phyloP scores from a whole-genome alignment of 768 basidiomycete genomes.

The Chalciporus sphaerocephalus region DNA sequence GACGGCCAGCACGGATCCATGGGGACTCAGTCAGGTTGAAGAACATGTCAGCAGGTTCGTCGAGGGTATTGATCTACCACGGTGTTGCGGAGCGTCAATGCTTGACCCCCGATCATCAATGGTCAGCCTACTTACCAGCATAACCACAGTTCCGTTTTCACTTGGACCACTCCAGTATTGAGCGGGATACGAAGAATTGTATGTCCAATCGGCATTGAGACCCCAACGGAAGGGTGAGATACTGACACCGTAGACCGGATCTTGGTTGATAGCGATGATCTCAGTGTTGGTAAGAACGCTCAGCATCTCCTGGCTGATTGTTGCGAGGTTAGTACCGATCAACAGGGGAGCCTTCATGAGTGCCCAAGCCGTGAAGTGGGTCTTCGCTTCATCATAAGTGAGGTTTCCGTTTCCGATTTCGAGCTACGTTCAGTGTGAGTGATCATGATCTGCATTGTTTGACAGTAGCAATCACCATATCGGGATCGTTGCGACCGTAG shows the following conservation, averaged over 20 bases:
- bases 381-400: constrained; percentile 58
- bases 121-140: constrained; percentile 46
- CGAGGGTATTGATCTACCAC: constrained; percentile 51
- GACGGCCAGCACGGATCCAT: constrained; percentile 61
- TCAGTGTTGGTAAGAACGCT: constrained; percentile 57
- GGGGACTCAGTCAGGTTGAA: constrained; percentile 67
- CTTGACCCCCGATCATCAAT: neutral
- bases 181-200: constrained; percentile 46
- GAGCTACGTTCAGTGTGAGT: constrained; percentile 34
- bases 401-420: constrained; percentile 62
- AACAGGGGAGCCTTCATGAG: constrained; percentile 63
- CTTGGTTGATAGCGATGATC: constrained; percentile 65
- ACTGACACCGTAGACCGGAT: constrained; percentile 54
- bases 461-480: constrained; percentile 41
- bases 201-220: constrained; percentile 44
- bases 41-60: constrained; percentile 49
- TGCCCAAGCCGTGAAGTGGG: constrained; percentile 70
- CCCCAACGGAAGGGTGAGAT: constrained; percentile 70
- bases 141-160: constrained; percentile 58
- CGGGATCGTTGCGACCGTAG: constrained; percentile 62
- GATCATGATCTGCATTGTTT: neutral
- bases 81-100: neutral
- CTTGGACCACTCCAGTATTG: constrained; percentile 67
- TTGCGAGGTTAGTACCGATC: constrained; percentile 56
- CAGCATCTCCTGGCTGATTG: constrained; percentile 46